phyloP scores from a whole-genome alignment of 225 moss, liverwort and hornwort genomes.

The Bryum argenteum region DNA sequence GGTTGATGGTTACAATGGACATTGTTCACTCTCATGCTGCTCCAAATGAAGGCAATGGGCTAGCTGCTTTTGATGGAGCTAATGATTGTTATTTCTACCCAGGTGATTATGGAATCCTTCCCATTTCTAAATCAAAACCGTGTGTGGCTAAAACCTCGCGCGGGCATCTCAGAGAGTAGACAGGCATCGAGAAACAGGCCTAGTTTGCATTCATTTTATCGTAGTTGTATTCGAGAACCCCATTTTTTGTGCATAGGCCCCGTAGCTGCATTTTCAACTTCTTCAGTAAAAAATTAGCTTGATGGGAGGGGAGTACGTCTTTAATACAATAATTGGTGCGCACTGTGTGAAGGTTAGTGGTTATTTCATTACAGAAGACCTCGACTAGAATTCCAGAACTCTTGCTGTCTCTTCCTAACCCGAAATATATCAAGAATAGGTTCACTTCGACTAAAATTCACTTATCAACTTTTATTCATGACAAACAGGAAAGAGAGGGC shows the following conservation, averaged over 20 bases:
- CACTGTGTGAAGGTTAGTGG: background rate
- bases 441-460: slow-evolving; percentile 11
- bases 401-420: slow-evolving; percentile 1
- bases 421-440: background rate
- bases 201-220: background rate
- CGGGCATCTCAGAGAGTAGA: background rate
- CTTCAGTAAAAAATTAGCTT: slow-evolving; percentile 1
- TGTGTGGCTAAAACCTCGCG: background rate
- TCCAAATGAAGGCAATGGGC: slow-evolving; percentile 84
- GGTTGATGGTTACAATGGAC: slow-evolving; percentile 87
- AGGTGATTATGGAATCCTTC: slow-evolving; percentile 44
- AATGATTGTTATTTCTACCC: slow-evolving; percentile 92
- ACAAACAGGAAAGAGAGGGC: slow-evolving; percentile 78
- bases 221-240: background rate
- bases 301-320: background rate
- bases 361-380: slow-evolving; percentile 3
- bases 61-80: slow-evolving; percentile 94
- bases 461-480: background rate
- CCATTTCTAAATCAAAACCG: slow-evolving; percentile 4
- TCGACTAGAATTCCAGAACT: slow-evolving; percentile 11
- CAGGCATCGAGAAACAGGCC: background rate
- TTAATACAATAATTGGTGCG: slow-evolving; percentile 1
- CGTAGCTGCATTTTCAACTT: background rate
- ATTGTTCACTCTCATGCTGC: slow-evolving; percentile 93
- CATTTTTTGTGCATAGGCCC: background rate